Conservation (phyloP, 148 eudicot species). For the Rhododendron mucronatum region DNA sequence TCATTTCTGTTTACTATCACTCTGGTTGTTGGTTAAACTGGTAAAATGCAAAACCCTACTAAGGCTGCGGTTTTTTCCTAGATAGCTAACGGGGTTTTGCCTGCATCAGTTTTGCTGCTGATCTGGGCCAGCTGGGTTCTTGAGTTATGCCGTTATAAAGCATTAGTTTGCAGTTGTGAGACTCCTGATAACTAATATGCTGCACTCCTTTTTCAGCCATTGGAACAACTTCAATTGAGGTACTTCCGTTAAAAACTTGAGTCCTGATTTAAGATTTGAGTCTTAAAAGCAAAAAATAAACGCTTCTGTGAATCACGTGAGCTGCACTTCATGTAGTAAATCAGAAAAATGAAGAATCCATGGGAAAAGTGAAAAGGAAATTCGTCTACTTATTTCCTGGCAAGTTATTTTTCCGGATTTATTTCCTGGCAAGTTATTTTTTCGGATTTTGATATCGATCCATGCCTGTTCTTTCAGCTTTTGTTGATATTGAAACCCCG, state of each 20-base stretch:
- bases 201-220: neutral
- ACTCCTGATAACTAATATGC: neutral
- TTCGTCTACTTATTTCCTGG: too few relatives aligned
- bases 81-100: neutral
- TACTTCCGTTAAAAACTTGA: neutral
- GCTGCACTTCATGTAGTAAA: neutral
- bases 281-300: neutral
- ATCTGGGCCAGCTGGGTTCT: neutral
- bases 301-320: neutral
- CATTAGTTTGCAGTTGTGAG: neutral
- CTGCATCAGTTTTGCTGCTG: neutral
- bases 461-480: too few relatives aligned
- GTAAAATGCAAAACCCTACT: neutral
- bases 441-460: too few relatives aligned
- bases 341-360: too few relatives aligned
- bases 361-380: too few relatives aligned
- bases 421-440: too few relatives aligned
- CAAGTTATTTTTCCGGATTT: too few relatives aligned
- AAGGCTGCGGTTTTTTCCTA: neutral
- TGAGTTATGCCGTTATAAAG: neutral
- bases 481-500: too few relatives aligned
- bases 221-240: neutral
- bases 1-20: neutral
- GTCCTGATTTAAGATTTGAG: neutral
- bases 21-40: neutral